A percentile compares a stretch with the other conserved stretches of the same genome.
Evolutionary conservation across 2,329 filamentous ascomycete species (phyloP).

Genomic region (Boeremia lycopersici): DNA sequence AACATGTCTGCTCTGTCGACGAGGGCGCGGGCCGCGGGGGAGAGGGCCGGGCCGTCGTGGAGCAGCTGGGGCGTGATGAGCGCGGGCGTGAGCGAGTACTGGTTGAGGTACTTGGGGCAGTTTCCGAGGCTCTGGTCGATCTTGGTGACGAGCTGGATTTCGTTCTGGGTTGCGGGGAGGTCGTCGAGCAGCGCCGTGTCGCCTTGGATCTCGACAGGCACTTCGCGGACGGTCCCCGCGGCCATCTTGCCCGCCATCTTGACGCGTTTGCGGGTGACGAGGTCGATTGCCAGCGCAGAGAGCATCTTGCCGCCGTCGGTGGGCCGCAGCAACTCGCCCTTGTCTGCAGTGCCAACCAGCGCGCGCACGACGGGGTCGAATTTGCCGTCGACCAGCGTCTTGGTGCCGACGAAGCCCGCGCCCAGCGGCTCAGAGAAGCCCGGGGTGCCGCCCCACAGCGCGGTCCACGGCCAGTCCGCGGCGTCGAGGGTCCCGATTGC

Average conservation of each 20-base stretch:
- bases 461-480: constrained; percentile 73
- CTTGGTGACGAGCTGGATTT: constrained; percentile 67
- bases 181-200: constrained; percentile 15
- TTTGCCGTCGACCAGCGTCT: constrained; percentile 63
- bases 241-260: constrained; percentile 76
- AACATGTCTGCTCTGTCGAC: constrained; percentile 73
- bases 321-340: constrained; percentile 2
- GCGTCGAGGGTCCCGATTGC: constrained; percentile 75
- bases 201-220: constrained; percentile 39
- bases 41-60: constrained; percentile 56
- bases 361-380: constrained; percentile 74
- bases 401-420: constrained; percentile 67
- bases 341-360: constrained; percentile 43
- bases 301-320: constrained; percentile 57
- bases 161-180: constrained; percentile 29
- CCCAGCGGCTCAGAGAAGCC: constrained; percentile 71
- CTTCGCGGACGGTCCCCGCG: constrained; percentile 61
- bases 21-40: constrained; percentile 62
- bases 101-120: constrained; percentile 87
- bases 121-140: constrained; percentile 78
- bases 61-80: constrained; percentile 60
- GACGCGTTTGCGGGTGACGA: constrained; percentile 71
- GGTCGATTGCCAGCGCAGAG: constrained; percentile 66
- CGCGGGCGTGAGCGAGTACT: constrained; percentile 66
- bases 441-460: constrained; percentile 74